Percentiles rank a stretch among this genome's conserved stretches.
Evolutionary conservation across 2,329 filamentous ascomycete genomes (phyloP).

Genomic region (Chrysoporthe puriensis): DNA sequence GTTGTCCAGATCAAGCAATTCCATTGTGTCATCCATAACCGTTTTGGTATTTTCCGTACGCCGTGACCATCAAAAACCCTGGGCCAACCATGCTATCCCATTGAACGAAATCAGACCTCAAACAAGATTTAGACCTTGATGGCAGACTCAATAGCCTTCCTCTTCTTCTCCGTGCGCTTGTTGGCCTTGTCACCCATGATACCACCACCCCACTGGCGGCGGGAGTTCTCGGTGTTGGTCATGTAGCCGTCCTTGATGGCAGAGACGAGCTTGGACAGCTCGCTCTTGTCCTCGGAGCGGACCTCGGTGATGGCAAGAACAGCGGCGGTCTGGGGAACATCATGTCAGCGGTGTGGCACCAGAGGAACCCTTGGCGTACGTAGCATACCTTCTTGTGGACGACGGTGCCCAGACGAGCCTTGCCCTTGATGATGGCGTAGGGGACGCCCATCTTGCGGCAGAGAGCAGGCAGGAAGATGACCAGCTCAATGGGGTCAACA

Average conservation of each 20-base stretch:
- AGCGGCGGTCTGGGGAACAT: slow-evolving; percentile 76
- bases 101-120: slow-evolving; percentile 30
- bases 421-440: slow-evolving; percentile 99
- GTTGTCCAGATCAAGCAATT: slow-evolving; percentile 32
- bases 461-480: slow-evolving; percentile 97
- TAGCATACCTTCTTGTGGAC: slow-evolving; percentile 93
- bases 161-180: slow-evolving; percentile 78
- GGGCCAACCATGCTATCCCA: slow-evolving; percentile 31
- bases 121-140: slow-evolving; percentile 85
- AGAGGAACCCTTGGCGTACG: background rate
- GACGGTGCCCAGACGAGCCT: slow-evolving; percentile 97
- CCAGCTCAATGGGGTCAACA: slow-evolving; percentile 98
- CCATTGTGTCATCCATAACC: slow-evolving; percentile 32
- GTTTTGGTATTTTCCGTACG: slow-evolving; percentile 42
- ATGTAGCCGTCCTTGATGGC: slow-evolving; percentile 98
- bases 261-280: slow-evolving; percentile 94
- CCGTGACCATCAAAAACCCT: slow-evolving; percentile 33
- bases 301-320: slow-evolving; percentile 96
- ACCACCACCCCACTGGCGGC: slow-evolving; percentile 97
- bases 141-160: slow-evolving; percentile 89
- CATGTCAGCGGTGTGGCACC: background rate
- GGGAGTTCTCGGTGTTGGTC: slow-evolving; percentile 90
- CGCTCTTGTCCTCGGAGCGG: slow-evolving; percentile 96
- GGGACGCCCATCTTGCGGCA: slow-evolving; percentile 99
- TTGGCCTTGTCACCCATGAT: slow-evolving; percentile 98